Evolutionary conservation across 768 basidiomycete species (phyloP).

Genomic region (Nidularia pulvinata): DNA sequence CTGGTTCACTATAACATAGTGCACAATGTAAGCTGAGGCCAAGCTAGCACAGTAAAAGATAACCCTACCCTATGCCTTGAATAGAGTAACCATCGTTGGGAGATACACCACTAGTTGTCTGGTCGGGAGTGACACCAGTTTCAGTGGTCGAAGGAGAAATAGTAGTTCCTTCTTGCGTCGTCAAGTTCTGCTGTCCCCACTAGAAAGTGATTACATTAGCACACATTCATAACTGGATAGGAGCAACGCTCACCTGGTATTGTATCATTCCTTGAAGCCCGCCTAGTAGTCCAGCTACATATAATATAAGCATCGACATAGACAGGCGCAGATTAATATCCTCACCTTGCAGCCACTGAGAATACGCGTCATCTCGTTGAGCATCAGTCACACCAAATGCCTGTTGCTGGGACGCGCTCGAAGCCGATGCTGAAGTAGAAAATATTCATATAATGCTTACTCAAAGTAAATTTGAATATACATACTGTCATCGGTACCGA

Average conservation of each 20-base stretch:
- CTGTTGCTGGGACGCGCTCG: slow-evolving; percentile 9
- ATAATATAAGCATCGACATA: slow-evolving; percentile 1
- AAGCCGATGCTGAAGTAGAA: neutral
- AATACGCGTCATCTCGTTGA: slow-evolving; percentile 53
- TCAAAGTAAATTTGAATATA: slow-evolving; percentile 2
- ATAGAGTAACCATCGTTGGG: slow-evolving; percentile 67
- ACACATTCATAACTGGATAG: slow-evolving; percentile 6
- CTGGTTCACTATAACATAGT: neutral
- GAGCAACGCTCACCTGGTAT: slow-evolving; percentile 34
- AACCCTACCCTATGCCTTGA: slow-evolving; percentile 35
- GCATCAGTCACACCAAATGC: slow-evolving; percentile 51
- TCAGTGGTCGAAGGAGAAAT: slow-evolving; percentile 30
- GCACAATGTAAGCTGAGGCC: neutral
- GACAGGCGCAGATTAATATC: neutral
- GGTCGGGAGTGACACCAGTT: slow-evolving; percentile 24
- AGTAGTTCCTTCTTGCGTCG: slow-evolving; percentile 41
- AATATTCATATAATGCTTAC: neutral
- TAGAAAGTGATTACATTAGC: slow-evolving; percentile 16
- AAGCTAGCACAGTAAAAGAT: neutral
- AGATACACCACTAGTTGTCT: slow-evolving; percentile 42
- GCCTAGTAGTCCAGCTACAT: slow-evolving; percentile 33
- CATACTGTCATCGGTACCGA: slow-evolving; percentile 26
- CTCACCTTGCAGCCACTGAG: slow-evolving; percentile 50
- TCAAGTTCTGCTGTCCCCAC: slow-evolving; percentile 59
- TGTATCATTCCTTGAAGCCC: slow-evolving; percentile 45